These are phyloP conservation scores for Yarrowia sp. DNA, from an alignment of 805 yeast genomes.

Conservation along the genomic window DNA sequence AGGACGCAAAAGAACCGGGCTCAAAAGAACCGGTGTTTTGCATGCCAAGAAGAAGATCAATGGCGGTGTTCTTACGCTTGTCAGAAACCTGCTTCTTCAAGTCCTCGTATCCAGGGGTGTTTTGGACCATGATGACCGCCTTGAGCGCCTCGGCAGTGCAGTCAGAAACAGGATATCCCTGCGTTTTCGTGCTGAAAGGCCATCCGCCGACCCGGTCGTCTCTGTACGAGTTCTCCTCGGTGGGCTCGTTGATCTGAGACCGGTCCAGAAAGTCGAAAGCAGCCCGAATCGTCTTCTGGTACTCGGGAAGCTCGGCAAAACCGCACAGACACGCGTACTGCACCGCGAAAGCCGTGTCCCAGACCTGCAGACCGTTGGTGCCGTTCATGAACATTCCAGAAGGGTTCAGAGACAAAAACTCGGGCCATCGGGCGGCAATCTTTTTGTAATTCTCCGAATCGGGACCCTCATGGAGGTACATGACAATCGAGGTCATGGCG, in stretches of 20 bases:
- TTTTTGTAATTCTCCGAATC: slow-evolving; percentile 66
- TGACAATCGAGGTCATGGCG: slow-evolving; percentile 79
- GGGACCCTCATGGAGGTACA: slow-evolving; percentile 71
- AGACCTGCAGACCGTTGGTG: slow-evolving; percentile 95
- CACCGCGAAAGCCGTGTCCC: slow-evolving; percentile 94
- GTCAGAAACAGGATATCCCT: slow-evolving; percentile 96
- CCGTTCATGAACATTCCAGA: slow-evolving; percentile 95
- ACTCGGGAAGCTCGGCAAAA: slow-evolving; percentile 71
- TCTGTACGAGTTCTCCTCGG: slow-evolving; percentile 77
- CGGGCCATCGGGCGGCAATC: slow-evolving; percentile 68
- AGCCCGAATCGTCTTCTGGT: slow-evolving; percentile 64
- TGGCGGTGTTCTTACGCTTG: slow-evolving; percentile 65
- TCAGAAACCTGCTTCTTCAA: slow-evolving; percentile 61
- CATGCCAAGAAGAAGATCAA: slow-evolving; percentile 74
- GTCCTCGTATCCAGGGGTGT: slow-evolving; percentile 61
- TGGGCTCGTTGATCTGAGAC: slow-evolving; percentile 84
- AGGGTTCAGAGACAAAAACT: slow-evolving; percentile 81
- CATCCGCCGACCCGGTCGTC: slow-evolving; percentile 89
- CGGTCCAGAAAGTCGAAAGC: slow-evolving; percentile 76
- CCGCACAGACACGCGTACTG: slow-evolving; percentile 86
- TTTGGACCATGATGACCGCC: slow-evolving; percentile 89
- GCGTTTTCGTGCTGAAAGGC: slow-evolving; percentile 95
- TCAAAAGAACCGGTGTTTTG: slow-evolving; percentile 84
- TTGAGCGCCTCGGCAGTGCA: slow-evolving; percentile 96
- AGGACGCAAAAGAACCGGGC: slow-evolving; percentile 90